These are phyloP conservation scores for Aspergillus puulaauensis DNA, from an alignment of 2,329 filamentous ascomycete species.

Conservation along the genomic window DNA sequence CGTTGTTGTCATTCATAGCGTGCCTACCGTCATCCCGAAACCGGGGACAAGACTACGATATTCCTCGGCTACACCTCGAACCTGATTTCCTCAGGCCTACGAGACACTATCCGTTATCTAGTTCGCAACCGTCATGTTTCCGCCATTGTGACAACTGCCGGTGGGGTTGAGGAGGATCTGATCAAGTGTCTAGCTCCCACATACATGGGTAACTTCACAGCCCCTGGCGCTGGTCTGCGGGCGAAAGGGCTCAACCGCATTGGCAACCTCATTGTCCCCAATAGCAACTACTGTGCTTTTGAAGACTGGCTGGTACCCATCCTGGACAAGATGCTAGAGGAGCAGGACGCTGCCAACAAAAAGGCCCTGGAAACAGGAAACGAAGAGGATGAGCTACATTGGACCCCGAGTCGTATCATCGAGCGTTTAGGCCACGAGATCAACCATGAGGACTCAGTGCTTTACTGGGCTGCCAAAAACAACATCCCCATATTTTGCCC, in stretches of 20 bases:
- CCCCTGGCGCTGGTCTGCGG: constrained; percentile 73
- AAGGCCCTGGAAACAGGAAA: constrained; percentile 43
- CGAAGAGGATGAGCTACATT: constrained; percentile 69
- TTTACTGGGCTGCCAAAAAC: constrained; percentile 98
- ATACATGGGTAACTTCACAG: constrained; percentile 84
- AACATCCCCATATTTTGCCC: constrained; percentile 96
- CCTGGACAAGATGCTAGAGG: constrained; percentile 87
- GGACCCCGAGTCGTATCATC: constrained; percentile 94
- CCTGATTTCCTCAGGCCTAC: constrained; percentile 90
- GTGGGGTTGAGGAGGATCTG: constrained; percentile 93
- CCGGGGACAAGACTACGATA: constrained; percentile 79
- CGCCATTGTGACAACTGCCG: constrained; percentile 90
- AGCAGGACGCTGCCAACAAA: constrained; percentile 79
- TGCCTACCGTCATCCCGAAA: constrained; percentile 77
- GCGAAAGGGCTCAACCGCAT: constrained; percentile 90
- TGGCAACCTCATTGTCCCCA: constrained; percentile 92
- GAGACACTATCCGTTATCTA: constrained; percentile 87
- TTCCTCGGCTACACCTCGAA: constrained; percentile 98
- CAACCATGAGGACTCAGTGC: constrained; percentile 85
- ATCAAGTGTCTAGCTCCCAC: constrained; percentile 97
- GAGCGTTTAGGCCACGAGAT: constrained; percentile 89
- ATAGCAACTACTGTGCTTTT: constrained; percentile 95
- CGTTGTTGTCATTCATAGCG: constrained; percentile 50
- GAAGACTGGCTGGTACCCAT: constrained; percentile 98
- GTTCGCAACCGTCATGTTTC: constrained; percentile 91